A percentile compares a stretch with the other conserved stretches of the same genome.
These are phyloP conservation scores for Boechera divaricarpa DNA, from an alignment of 345 rosid species.

Conservation along the genomic window DNA sequence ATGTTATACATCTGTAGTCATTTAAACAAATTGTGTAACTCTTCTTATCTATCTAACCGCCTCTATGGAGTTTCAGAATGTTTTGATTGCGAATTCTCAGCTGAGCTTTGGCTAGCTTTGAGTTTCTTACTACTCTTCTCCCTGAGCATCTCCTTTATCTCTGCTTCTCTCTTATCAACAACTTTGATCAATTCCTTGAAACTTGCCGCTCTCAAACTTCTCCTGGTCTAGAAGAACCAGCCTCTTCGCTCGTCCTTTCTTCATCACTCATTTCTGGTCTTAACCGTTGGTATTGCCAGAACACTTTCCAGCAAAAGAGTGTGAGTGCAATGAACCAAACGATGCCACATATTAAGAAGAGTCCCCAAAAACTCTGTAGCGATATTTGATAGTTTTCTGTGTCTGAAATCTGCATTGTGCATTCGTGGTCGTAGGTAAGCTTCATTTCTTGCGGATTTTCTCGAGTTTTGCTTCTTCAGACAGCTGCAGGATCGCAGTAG, in stretches of 20 bases:
- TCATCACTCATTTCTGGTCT: conserved; percentile 46
- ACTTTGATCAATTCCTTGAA: conserved; percentile 58
- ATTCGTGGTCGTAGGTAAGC: conserved; percentile 54
- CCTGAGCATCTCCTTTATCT: conserved; percentile 61
- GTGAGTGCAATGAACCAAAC: conserved; percentile 64
- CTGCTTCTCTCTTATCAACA: conserved; percentile 64
- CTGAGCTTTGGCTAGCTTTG: conserved; percentile 48
- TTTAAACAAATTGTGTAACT: conserved; percentile 17
- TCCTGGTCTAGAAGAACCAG: conserved; percentile 53
- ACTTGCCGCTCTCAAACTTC: conserved; percentile 51
- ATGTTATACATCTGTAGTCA: conserved; percentile 12
- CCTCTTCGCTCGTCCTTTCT: conserved; percentile 50
- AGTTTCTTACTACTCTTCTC: conserved; percentile 53
- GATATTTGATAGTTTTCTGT: conserved; percentile 58
- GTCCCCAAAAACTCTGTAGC: conserved; percentile 84
- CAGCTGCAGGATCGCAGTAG: conserved; percentile 85
- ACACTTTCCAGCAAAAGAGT: conserved; percentile 58
- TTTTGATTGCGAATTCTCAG: conserved; percentile 29
- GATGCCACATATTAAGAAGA: conserved; percentile 78
- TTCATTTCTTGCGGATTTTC: conserved; percentile 78
- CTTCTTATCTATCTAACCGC: neutral
- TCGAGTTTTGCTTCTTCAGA: conserved; percentile 90
- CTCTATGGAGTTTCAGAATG: conserved; percentile 42
- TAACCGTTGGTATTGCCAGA: conserved; percentile 65
- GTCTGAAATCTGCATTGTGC: conserved; percentile 53